Percentiles rank a stretch among this genome's conserved stretches.
Evolutionary conservation across 371 early-diverging fungal species (phyloP).

Genomic region (Funneliformis caledonium): DNA sequence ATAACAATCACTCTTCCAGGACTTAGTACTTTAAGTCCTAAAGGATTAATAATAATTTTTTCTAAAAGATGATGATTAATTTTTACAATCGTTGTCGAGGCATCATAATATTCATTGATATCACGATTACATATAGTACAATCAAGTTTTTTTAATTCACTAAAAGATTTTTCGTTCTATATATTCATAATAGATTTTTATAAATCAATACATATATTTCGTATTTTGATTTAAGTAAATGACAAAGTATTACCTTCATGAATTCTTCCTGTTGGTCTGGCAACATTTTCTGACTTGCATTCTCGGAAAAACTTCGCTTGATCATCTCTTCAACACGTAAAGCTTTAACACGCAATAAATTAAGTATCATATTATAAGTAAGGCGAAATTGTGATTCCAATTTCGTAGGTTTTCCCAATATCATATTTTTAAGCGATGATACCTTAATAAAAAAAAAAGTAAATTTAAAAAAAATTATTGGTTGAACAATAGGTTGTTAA

Average conservation of each 20-base stretch:
- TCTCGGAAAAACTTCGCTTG: constrained; percentile 96
- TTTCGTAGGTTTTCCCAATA: constrained; percentile 88
- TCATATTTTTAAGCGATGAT: constrained; percentile 71
- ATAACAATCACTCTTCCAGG: constrained; percentile 77
- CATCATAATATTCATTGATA: constrained; percentile 73
- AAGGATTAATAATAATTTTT: constrained; percentile 60
- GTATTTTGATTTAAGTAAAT: no score
- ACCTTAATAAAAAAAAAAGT: constrained; percentile 45
- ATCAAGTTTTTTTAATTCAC: constrained; percentile 66
- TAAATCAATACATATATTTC: background rate
- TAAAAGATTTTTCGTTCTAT: constrained; percentile 61
- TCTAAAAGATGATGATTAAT: constrained; percentile 68
- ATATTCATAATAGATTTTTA: background rate
- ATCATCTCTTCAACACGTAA: constrained; percentile 98
- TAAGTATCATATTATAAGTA: constrained; percentile 99
- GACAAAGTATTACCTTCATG: constrained; percentile 49
- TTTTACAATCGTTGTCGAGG: constrained; percentile 60
- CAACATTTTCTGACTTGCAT: constrained; percentile 76
- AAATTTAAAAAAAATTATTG: background rate
- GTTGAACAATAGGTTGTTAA: background rate
- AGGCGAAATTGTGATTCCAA: constrained; percentile 97
- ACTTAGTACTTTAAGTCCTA: constrained; percentile 66
- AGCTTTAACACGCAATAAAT: constrained; percentile 95
- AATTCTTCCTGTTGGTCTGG: constrained; percentile 74
- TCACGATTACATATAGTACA: constrained; percentile 87